These are phyloP conservation scores for Rehmannia glutinosa DNA, from an alignment of 257 asterid species.

Conservation along the genomic window DNA sequence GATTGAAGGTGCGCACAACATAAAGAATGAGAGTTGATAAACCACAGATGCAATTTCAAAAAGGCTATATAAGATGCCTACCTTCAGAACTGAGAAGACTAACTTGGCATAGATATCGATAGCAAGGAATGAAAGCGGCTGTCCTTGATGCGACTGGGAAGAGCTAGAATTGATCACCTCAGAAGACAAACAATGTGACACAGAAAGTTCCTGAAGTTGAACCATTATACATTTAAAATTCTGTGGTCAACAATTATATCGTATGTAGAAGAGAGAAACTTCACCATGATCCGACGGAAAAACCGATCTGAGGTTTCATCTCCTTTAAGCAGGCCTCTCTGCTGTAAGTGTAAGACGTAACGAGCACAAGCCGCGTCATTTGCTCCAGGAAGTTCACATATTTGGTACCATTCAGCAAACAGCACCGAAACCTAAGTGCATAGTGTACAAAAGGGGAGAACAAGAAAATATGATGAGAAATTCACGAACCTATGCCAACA, in stretches of 20 bases:
- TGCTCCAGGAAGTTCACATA: slow-evolving; percentile 83
- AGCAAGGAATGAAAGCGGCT: slow-evolving; percentile 86
- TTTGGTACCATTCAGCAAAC: slow-evolving; percentile 82
- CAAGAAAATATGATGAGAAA: not conserved
- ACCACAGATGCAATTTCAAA: not conserved
- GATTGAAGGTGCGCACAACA: not conserved
- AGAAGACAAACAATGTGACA: slow-evolving; percentile 79
- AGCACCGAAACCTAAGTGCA: slow-evolving; percentile 55
- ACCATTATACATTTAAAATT: not conserved
- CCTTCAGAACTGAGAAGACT: slow-evolving; percentile 85
- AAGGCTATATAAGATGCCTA: slow-evolving; percentile 23
- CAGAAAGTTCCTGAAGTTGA: slow-evolving; percentile 72
- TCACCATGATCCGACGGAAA: slow-evolving; percentile 78
- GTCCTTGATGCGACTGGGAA: slow-evolving; percentile 63
- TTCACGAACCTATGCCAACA: not conserved
- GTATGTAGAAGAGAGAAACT: not conserved
- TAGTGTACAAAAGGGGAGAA: not conserved
- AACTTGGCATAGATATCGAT: slow-evolving; percentile 86
- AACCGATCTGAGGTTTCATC: slow-evolving; percentile 86
- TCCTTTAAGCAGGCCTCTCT: slow-evolving; percentile 83
- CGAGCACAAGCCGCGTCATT: slow-evolving; percentile 74
- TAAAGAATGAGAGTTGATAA: not conserved
- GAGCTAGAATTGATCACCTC: slow-evolving; percentile 69
- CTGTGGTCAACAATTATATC: not conserved
- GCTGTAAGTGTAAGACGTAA: slow-evolving; percentile 60